Percentiles rank a stretch among this genome's conserved stretches.
These are phyloP conservation scores for Paecilomyces fulvus DNA, from an alignment of 2,329 filamentous ascomycete genomes.

Conservation along the genomic window DNA sequence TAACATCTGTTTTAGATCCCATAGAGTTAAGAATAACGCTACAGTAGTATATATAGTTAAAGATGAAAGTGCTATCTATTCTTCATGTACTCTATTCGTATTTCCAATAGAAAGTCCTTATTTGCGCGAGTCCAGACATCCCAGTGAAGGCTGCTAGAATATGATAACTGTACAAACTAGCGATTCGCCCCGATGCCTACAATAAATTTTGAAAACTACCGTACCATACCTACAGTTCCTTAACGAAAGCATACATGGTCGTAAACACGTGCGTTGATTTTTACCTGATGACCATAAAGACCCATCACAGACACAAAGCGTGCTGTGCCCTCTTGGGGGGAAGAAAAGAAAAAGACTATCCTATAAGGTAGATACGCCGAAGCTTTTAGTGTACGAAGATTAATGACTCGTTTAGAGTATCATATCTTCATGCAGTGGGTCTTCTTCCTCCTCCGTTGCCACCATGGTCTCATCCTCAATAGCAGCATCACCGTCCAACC, in stretches of 20 bases:
- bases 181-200: background rate
- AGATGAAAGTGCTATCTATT: background rate
- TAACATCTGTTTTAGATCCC: background rate
- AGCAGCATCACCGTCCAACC: slow-evolving; percentile 21
- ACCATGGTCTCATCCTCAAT: slow-evolving; percentile 29
- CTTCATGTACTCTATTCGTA: background rate
- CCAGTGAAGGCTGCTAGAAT: background rate
- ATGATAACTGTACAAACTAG: background rate
- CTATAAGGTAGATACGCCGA: background rate
- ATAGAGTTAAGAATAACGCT: background rate
- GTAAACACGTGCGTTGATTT: background rate
- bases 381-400: background rate
- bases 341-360: background rate
- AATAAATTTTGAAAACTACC: background rate
- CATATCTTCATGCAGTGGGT: slow-evolving; percentile 23
- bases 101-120: background rate
- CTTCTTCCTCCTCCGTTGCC: slow-evolving; percentile 25
- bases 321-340: background rate
- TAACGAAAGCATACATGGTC: background rate
- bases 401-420: slow-evolving; percentile 2
- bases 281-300: background rate
- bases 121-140: background rate
- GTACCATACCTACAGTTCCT: background rate
- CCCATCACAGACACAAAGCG: background rate
- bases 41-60: background rate